These are phyloP conservation scores for Monosporascus sp. DNA, from an alignment of 2,329 filamentous ascomycete genomes.

Conservation along the genomic window DNA sequence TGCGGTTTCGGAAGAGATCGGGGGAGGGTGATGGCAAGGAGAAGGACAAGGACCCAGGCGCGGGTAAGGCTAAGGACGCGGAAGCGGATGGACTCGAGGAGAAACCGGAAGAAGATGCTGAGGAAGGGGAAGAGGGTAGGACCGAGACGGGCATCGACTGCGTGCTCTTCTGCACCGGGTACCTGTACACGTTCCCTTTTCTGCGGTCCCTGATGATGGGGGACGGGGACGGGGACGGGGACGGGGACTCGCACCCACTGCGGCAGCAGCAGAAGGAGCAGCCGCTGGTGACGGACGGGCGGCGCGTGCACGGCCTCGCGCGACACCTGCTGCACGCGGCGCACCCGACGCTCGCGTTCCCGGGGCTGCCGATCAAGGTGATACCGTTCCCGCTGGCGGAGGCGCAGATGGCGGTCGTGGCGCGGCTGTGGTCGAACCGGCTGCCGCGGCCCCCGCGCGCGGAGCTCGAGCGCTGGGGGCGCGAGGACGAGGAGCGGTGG, in stretches of 20 bases:
- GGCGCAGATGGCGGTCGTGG: constrained; percentile 70
- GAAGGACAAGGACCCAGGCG: neutral
- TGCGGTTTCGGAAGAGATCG: constrained; percentile 45
- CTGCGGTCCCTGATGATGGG: constrained; percentile 32
- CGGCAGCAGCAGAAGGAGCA: constrained; percentile 16
- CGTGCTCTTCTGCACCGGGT: constrained; percentile 84
- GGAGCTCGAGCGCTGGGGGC: constrained; percentile 69
- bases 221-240: too few relatives aligned
- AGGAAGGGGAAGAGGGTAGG: constrained; percentile 46
- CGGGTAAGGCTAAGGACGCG: neutral
- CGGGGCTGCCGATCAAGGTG: constrained; percentile 71
- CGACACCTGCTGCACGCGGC: constrained; percentile 72
- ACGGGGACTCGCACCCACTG: constrained; percentile 8
- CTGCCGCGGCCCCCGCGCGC: constrained; percentile 56
- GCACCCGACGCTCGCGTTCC: constrained; percentile 74
- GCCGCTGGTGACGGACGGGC: constrained; percentile 61
- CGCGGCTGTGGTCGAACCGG: constrained; percentile 70
- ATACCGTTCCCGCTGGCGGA: constrained; percentile 83
- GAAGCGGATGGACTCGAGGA: neutral
- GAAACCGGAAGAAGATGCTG: neutral
- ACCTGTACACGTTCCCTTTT: constrained; percentile 81
- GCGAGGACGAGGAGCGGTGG: constrained; percentile 44
- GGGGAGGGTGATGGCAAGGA: neutral
- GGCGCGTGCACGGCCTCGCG: constrained; percentile 66
- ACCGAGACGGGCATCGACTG: constrained; percentile 66